Percentiles rank a stretch among this genome's conserved stretches.
phyloP scores from a whole-genome alignment of 164 flowering plant genomes.

The Magnolia kwangsiensis region DNA sequence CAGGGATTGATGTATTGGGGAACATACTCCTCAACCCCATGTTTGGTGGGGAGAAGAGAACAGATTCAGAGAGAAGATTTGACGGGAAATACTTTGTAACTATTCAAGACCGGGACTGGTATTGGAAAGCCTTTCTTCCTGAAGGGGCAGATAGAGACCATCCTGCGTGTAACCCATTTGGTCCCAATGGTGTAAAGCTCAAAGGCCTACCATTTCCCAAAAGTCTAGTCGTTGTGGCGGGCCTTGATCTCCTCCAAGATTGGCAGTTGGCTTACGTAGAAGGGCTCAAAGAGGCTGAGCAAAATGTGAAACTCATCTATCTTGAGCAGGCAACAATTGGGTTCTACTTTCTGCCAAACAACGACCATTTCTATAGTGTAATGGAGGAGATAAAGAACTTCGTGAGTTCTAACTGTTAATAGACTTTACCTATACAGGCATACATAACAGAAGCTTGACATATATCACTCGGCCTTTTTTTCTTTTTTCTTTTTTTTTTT shows the following conservation, averaged over 20 bases:
- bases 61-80: slow-evolving; percentile 65
- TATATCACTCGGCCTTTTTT: not conserved
- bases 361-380: slow-evolving; percentile 55
- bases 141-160: slow-evolving; percentile 73
- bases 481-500: not conserved
- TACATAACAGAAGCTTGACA: slow-evolving; percentile 12
- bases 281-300: slow-evolving; percentile 58
- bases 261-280: slow-evolving; percentile 73
- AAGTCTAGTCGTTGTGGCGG: slow-evolving; percentile 80
- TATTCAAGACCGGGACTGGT: slow-evolving; percentile 68
- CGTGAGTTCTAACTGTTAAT: slow-evolving; percentile 47
- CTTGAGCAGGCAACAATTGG: slow-evolving; percentile 76
- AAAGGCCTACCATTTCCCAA: slow-evolving; percentile 61
- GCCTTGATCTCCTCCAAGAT: slow-evolving; percentile 71
- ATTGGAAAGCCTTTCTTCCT: slow-evolving; percentile 84
- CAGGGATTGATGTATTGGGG: slow-evolving; percentile 52
- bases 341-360: slow-evolving; percentile 82
- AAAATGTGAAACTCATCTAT: slow-evolving; percentile 59
- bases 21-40: slow-evolving; percentile 65
- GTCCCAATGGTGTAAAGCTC: slow-evolving; percentile 51
- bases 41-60: slow-evolving; percentile 74
- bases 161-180: slow-evolving; percentile 75
- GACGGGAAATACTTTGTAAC: slow-evolving; percentile 73
- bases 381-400: slow-evolving; percentile 73
- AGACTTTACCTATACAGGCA: slow-evolving; percentile 18